These are phyloP conservation scores for Halophytophthora batemanensis DNA, from an alignment of 352 stramenopile genomes.

Conservation along the genomic window DNA sequence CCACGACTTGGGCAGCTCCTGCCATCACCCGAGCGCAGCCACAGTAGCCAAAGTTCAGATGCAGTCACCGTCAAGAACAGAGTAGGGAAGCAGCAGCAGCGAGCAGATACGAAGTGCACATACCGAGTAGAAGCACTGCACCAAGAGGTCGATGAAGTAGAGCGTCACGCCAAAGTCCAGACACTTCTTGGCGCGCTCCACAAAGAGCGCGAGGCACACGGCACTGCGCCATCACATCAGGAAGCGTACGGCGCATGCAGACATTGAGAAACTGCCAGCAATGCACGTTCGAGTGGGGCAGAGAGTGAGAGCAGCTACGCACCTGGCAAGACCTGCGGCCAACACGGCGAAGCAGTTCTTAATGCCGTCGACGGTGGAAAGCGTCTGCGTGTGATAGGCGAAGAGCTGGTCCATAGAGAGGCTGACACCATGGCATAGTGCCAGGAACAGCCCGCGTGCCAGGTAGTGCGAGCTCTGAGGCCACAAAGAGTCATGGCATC, in stretches of 20 bases:
- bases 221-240: constrained; percentile 32
- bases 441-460: constrained; percentile 61
- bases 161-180: constrained; percentile 89
- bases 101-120: background rate
- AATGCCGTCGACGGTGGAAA: constrained; percentile 71
- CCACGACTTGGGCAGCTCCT: constrained; percentile 85
- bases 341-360: constrained; percentile 81
- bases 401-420: constrained; percentile 84
- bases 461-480: constrained; percentile 80
- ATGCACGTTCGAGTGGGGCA: background rate
- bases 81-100: too few relatives aligned
- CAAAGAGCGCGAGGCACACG: constrained; percentile 72
- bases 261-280: background rate
- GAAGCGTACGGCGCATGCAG: background rate
- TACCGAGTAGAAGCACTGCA: constrained; percentile 83
- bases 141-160: constrained; percentile 84
- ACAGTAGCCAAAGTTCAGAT: too few relatives aligned
- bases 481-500: background rate
- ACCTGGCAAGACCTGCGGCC: constrained; percentile 51
- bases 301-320: background rate
- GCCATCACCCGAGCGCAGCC: background rate
- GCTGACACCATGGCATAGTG: constrained; percentile 67
- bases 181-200: constrained; percentile 89
- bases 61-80: too few relatives aligned
- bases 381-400: constrained; percentile 74